Base-by-base conservation (phyloP, 495 filamentous ascomycete species). In the Talaromyces nanjingensis region DNA sequence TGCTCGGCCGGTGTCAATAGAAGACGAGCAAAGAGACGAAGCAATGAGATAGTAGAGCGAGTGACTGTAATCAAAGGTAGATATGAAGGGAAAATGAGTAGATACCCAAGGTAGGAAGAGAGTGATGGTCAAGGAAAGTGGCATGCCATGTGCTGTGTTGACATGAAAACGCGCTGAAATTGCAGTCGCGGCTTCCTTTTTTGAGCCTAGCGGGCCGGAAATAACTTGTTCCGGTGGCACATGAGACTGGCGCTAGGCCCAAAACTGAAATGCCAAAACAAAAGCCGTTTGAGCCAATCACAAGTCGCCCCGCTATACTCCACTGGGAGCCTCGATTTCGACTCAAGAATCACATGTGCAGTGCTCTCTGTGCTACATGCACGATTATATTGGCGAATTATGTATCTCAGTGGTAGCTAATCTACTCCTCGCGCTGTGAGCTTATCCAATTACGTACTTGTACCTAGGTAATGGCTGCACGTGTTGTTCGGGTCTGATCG, bases 141-240 rank as follows among this genome's bases (percentile, higher is more conserved):
- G 27, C 56, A 59, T 33, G 14, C 14, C n/a, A 59, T 33, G 27
- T 37, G 56, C 27, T 11, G 11, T 59, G 56, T 59, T 37, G 56
- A 37, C 31, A 0, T 59, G 56, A 37, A 59, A 59, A 37, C 56
- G 29, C 56, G 56, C 56, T 59, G 56, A 59, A 59, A 59, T 34
- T 33, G 31, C 29, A 59, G 56, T 37, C 56, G 56, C 56, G 56
- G 56, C 56, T 59, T 33, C 18, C 56, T 22, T 25, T 20, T 59
- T 59, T 22, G 56, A 20, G 56, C 22, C 14, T 59, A 59, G 56
- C 56, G 56, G 29, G 4, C 16, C 56, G 56, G 56, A 59, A 25
- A 59, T 37, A 59, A 37, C 31, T 59, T 59, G 56, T 59, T 59
- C 56, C 56, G 20, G 56, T 37, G 56, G n/a, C 56, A 37, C 56